Evolutionary conservation across 441 rosid genomes (phyloP), one percentile per base, ranked within the genome.

Genomic region (Syzygium malaccense): DNA sequence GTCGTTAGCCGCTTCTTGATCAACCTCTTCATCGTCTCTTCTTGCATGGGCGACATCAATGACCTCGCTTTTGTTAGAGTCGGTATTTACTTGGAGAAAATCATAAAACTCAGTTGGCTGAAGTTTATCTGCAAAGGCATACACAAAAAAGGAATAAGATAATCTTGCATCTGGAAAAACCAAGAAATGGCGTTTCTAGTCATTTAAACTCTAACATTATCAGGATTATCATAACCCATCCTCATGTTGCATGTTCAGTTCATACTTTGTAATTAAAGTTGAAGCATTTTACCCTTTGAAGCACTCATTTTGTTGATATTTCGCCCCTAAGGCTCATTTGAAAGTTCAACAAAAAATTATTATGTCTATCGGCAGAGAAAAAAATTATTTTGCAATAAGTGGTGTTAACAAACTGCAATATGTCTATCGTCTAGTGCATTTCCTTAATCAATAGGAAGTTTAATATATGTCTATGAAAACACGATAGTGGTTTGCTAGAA

Each of bases 41-140:
- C 89, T 93, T 4, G 92, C 51, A 55, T 88, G 94, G 85, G 92
- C 96, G 83, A 91, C 93, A 75, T 94, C 96, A 80, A 91, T 94
- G 64, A 93, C 91, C 85, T 96, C 98, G 55, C 97, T 94, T 90
- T 89, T 94, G 87, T 89, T 93, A 13, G 97, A 95, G 49, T 94
- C 96, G 0, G 95, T 91, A 85, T 95, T 93, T 85, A 96, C 95
- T 91, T 94, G 96, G 20, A 97, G 95, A 92, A 97, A 97, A 89
- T 97, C 95, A 88, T 94, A 95, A 78, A 97, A 97, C 89, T 95
- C 98, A 4, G 91, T 48, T 19, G 84, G 86, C 80, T 91, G 89
- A 18, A 88, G 89, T 86, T 91, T 91, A 66, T 93, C 95, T 93
- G 95, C 89, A 88, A 30, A 11, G 58, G 71, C 13, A 60, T 17